Conservation (phyloP, 371 early-diverging fungal genomes). For the Mortierella sp. region DNA sequence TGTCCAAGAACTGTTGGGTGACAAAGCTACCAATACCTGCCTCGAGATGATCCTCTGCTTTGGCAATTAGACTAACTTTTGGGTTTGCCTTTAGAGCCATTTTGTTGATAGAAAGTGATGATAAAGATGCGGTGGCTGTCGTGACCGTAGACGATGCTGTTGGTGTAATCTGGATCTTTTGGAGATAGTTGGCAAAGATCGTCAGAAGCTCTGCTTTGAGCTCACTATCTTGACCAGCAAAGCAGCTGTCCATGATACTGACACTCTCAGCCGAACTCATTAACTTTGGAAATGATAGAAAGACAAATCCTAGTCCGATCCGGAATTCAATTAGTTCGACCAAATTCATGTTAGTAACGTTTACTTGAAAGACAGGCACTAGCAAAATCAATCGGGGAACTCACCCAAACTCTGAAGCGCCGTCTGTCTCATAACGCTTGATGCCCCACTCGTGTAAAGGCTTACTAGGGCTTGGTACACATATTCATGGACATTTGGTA, state of each 20-base stretch:
- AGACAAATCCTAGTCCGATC: slow-evolving; percentile 70
- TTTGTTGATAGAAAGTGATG: slow-evolving; percentile 56
- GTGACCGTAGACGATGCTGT: slow-evolving; percentile 46
- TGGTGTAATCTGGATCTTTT: slow-evolving; percentile 67
- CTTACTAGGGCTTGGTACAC: slow-evolving; percentile 19
- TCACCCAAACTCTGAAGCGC: slow-evolving; percentile 62
- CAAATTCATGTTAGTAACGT: background rate
- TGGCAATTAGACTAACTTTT: slow-evolving; percentile 20
- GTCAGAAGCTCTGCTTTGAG: slow-evolving; percentile 76
- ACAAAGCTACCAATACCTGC: slow-evolving; percentile 75
- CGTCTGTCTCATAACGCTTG: slow-evolving; percentile 37
- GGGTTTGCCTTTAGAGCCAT: slow-evolving; percentile 51
- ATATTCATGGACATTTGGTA: slow-evolving; percentile 11
- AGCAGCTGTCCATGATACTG: slow-evolving; percentile 73
- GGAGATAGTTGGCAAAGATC: slow-evolving; percentile 76
- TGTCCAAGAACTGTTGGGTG: slow-evolving; percentile 84
- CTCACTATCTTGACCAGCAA: slow-evolving; percentile 57
- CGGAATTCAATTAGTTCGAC: slow-evolving; percentile 11
- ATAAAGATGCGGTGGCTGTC: slow-evolving; percentile 11
- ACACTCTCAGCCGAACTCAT: slow-evolving; percentile 69
- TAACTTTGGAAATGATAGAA: slow-evolving; percentile 73
- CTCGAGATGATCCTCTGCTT: slow-evolving; percentile 33
- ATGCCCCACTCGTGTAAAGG: slow-evolving; percentile 11
- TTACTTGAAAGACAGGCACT: no score
- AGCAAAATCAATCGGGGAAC: background rate